These are phyloP conservation scores for Pseudognaphalium luteoalbum DNA, from an alignment of 129 eudicot genomes.

Conservation along the genomic window DNA sequence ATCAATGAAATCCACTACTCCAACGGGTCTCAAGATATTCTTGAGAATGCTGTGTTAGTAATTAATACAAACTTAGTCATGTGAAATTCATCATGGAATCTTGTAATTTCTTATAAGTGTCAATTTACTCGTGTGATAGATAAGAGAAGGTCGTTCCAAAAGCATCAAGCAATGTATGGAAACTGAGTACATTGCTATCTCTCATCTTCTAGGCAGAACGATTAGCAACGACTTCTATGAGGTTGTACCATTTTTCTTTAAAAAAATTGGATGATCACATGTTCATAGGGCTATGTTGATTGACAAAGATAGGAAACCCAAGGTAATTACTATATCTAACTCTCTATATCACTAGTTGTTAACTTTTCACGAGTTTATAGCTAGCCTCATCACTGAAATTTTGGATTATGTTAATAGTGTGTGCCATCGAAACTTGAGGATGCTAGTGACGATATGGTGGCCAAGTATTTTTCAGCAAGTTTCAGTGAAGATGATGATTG, in stretches of 20 bases:
- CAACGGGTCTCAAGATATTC: conserved; percentile 44
- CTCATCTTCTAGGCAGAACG: conserved; percentile 24
- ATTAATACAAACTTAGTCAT: too few relatives aligned
- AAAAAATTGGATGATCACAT: neutral
- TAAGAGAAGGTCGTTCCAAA: conserved; percentile 37
- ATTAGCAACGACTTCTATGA: conserved; percentile 33
- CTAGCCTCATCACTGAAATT: neutral
- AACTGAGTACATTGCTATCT: conserved; percentile 26
- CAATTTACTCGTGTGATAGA: conserved; percentile 11
- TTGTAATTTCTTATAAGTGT: too few relatives aligned
- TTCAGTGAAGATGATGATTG: conserved; percentile 38
- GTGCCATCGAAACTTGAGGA: conserved; percentile 36
- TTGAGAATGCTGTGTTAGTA: conserved; percentile 31
- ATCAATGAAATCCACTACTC: conserved; percentile 40
- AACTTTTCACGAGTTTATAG: neutral
- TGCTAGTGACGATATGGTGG: conserved; percentile 35
- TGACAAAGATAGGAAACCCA: conserved; percentile 43
- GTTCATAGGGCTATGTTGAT: conserved; percentile 38
- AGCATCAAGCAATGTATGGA: conserved; percentile 29
- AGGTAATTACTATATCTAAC: conserved; percentile 14
- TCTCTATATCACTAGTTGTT: too few relatives aligned
- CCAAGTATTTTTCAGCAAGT: conserved; percentile 13
- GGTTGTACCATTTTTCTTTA: conserved; percentile 21
- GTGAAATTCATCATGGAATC: neutral
- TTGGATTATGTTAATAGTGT: conserved; percentile 30